Conservation (phyloP, 495 filamentous ascomycete species). For the Trichoderma orchidacearum region DNA sequence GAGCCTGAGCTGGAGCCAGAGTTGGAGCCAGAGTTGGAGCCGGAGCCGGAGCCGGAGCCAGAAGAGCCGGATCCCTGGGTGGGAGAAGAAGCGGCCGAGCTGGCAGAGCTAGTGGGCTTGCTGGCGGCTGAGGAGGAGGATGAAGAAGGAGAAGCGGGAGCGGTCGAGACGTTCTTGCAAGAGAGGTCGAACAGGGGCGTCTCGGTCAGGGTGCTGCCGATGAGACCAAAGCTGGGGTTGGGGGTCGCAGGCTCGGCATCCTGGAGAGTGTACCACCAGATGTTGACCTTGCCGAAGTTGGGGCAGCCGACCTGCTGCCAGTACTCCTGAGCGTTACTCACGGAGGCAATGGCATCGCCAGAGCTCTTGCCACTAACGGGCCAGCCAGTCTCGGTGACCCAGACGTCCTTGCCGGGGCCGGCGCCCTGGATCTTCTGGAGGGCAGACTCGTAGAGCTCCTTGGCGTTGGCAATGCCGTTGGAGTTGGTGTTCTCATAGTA, state of each 20-base stretch:
- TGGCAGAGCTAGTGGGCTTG: neutral
- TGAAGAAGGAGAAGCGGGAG: neutral
- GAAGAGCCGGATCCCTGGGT: neutral
- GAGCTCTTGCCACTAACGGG: conserved; percentile 52
- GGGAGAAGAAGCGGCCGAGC: neutral
- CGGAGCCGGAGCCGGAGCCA: neutral
- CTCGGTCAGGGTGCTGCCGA: conserved; percentile 27
- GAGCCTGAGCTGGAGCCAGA: neutral
- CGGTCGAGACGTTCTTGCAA: conserved; percentile 20
- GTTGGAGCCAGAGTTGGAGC: neutral
- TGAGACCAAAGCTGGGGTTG: conserved; percentile 57
- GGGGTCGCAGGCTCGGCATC: conserved; percentile 43
- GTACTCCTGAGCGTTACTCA: conserved; percentile 61
- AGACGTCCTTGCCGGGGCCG: conserved; percentile 55
- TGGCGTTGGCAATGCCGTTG: conserved; percentile 50
- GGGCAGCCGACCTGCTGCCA: conserved; percentile 69
- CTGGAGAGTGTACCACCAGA: conserved; percentile 66
- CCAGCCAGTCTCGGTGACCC: conserved; percentile 88
- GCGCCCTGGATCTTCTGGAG: conserved; percentile 41
- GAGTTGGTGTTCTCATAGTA: conserved; percentile 59
- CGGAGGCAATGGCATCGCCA: conserved; percentile 47
- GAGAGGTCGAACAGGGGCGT: conserved; percentile 51
- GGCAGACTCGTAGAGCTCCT: conserved; percentile 48
- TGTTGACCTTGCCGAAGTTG: conserved; percentile 52
- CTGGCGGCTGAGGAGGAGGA: neutral